Evolutionary conservation across 306 rosid genomes (phyloP).

Genomic region (Rosa persica): DNA sequence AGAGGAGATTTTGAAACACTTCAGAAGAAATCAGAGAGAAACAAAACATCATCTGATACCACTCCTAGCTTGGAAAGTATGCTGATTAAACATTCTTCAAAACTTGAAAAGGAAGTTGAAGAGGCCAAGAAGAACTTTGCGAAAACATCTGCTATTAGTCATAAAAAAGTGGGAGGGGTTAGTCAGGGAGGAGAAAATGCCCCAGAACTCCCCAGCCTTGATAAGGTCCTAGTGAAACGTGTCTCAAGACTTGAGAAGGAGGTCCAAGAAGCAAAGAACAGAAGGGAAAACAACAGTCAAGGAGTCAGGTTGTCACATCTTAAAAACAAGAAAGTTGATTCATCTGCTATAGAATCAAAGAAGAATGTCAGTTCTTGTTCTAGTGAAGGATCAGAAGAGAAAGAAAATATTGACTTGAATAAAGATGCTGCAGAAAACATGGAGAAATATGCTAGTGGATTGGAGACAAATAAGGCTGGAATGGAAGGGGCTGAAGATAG

Average conservation of each 20-base stretch:
- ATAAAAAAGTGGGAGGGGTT: slow-evolving; percentile 13
- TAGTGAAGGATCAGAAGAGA: slow-evolving; percentile 44
- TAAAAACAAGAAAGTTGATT: slow-evolving; percentile 26
- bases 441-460: slow-evolving; percentile 22
- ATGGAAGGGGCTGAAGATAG: slow-evolving; percentile 34
- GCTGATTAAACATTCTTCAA: slow-evolving; percentile 34
- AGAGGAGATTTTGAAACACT: slow-evolving; percentile 12
- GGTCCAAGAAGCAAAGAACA: slow-evolving; percentile 75
- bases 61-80: slow-evolving; percentile 30
- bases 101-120: slow-evolving; percentile 41
- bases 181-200: slow-evolving; percentile 38
- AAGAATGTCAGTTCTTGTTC: slow-evolving; percentile 23
- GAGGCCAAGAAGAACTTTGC: slow-evolving; percentile 26
- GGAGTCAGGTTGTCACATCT: slow-evolving; percentile 7
- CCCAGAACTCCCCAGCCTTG: slow-evolving; percentile 65
- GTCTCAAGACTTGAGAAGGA: slow-evolving; percentile 81
- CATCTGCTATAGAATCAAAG: slow-evolving; percentile 16
- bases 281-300: slow-evolving; percentile 33
- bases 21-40: slow-evolving; percentile 10
- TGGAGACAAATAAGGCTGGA: not conserved
- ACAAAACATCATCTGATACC: slow-evolving; percentile 18
- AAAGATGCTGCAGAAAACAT: slow-evolving; percentile 5
- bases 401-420: slow-evolving; percentile 54
- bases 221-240: slow-evolving; percentile 74
- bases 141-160: slow-evolving; percentile 18